Base-by-base conservation (phyloP, 768 basidiomycete species). In the Filobasidium wieringae region DNA sequence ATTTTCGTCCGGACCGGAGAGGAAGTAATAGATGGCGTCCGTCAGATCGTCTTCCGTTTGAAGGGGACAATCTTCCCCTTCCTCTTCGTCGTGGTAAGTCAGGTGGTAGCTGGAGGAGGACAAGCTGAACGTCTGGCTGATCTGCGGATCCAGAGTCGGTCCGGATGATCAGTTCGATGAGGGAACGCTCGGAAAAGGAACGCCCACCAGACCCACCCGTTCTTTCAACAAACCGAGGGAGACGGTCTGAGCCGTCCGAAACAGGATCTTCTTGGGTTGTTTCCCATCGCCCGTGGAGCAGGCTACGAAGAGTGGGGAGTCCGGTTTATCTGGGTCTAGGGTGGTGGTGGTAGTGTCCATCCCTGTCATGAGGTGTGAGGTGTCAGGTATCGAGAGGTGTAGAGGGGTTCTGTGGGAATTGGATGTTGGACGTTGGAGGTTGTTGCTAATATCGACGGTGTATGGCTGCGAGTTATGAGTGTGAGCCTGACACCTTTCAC, bases 21-120 rank as follows among this genome's bases (percentile, higher is more conserved):
- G 80, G 70, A 90, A 92, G 73, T 89, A 96, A 32, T 81, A 78
- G 58, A 96, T 86, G 1, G 91, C 90, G 64, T 93, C 91, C 0
- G 83, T 80, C 22, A 95, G 78, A 66, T 92, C 87, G 4, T 74
- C 70, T 57, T 93, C 88, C 19, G 79, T 81, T 0, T 59, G 51
- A 78, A 76, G 11, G 85, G 85, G 17, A 86, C 78, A 31, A 59
- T 71, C 73, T 78, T 81, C 17, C 86, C 89, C 74, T 87, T 73
- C 85, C 58, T 92, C 88, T 68, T 95, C 88, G 67, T 91, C 89
- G 64, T 83, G 86, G 75, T 89, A 95, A 4, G 83, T 78, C 57
- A 96, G 83, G 4, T 77, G 56, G 32, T 51, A 57, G 26, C 39
- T 31, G 32, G 55, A 57, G 29, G 56, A 50, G 14, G 51, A 51